Evolutionary conservation across 345 rosid species (phyloP).

Genomic region (Mangifera indica): DNA sequence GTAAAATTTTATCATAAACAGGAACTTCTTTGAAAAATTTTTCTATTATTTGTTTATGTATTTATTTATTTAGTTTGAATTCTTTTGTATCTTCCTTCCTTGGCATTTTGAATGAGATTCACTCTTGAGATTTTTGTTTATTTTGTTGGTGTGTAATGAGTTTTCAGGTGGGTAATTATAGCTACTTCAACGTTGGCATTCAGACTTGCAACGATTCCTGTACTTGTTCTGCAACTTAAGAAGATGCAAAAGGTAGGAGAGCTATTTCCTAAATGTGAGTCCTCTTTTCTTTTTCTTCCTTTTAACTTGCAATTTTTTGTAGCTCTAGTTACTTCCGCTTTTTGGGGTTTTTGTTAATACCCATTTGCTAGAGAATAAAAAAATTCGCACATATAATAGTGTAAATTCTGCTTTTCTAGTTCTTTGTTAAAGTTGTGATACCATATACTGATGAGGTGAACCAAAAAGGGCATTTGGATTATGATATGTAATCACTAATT

Average conservation of each 20-base stretch:
- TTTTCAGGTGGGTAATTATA: constrained; percentile 74
- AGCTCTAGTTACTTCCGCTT: neutral
- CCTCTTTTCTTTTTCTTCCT: neutral
- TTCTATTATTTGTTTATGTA: too few species aligned
- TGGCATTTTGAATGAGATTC: neutral
- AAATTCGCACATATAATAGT: neutral
- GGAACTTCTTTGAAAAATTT: neutral
- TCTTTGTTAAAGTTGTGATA: neutral
- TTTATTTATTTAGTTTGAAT: too few species aligned
- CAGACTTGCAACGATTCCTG: constrained; percentile 63
- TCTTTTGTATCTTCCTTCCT: too few species aligned
- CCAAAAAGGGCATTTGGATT: neutral
- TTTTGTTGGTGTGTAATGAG: neutral
- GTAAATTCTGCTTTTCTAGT: neutral
- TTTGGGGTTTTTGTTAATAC: neutral
- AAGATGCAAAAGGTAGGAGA: constrained; percentile 57
- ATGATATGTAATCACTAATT: neutral
- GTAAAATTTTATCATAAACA: too few species aligned
- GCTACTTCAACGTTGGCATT: constrained; percentile 69
- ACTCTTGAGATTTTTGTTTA: neutral
- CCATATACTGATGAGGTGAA: neutral
- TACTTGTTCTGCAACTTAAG: constrained; percentile 59
- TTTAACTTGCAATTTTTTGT: neutral
- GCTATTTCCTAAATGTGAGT: constrained; percentile 68
- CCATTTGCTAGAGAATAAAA: neutral